These are phyloP conservation scores for Phytopythium aichiense DNA, from an alignment of 352 stramenopile species.

Conservation along the genomic window DNA sequence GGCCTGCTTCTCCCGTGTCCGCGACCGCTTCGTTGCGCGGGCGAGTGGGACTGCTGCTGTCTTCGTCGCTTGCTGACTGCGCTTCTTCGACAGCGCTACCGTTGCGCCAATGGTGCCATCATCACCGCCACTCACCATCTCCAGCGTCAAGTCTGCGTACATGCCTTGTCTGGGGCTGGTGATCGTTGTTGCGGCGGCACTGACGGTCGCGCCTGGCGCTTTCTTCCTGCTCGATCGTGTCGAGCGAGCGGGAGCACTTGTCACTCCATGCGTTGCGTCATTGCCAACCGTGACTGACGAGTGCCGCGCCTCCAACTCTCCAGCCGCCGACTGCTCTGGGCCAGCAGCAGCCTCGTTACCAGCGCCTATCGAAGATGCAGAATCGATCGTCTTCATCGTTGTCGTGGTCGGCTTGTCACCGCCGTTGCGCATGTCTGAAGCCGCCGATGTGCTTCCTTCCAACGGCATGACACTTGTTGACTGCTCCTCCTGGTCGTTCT, in stretches of 20 bases:
- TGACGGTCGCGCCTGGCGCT: not conserved
- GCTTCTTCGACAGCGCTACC: not conserved
- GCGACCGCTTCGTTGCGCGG: slow-evolving; percentile 3
- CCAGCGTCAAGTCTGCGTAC: not conserved
- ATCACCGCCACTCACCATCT: not conserved
- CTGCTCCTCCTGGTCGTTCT: not conserved
- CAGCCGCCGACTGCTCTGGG: not conserved
- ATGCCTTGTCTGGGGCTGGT: not conserved
- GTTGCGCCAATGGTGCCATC: not conserved
- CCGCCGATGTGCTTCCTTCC: too few relatives aligned
- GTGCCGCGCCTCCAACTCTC: not conserved
- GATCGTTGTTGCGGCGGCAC: not conserved
- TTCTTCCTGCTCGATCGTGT: not conserved
- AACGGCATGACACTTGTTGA: not conserved
- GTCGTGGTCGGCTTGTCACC: not conserved
- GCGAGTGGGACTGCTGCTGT: not conserved
- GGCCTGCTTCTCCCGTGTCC: not conserved
- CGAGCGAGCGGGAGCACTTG: not conserved
- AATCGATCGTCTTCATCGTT: not conserved
- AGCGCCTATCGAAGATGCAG: too few relatives aligned
- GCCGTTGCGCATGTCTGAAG: not conserved
- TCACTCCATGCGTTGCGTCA: not conserved
- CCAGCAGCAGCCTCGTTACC: not conserved
- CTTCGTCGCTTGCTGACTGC: not conserved
- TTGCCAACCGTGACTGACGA: too few relatives aligned